Evolutionary conservation across 1,284 basidiomycete species (phyloP).

Genomic region (Neolentinus lepideus): DNA sequence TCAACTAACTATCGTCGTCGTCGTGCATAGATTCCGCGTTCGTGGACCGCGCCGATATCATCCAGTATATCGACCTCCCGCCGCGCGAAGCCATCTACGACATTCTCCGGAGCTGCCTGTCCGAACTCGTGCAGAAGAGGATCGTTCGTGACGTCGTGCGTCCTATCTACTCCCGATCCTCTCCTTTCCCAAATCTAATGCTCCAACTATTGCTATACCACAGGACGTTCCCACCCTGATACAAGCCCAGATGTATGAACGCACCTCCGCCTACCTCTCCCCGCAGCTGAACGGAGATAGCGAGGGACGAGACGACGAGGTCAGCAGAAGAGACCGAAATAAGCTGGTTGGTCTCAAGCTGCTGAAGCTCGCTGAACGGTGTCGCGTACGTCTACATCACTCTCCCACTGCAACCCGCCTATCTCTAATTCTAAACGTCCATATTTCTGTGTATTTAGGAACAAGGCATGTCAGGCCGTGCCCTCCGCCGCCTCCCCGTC

Average conservation of each 20-base stretch:
- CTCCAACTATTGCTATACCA: slow-evolving; percentile 1
- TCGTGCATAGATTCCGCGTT: slow-evolving; percentile 77
- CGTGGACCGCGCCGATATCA: slow-evolving; percentile 94
- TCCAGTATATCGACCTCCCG: slow-evolving; percentile 91
- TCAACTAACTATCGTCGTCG: background rate
- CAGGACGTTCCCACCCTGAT: slow-evolving; percentile 59
- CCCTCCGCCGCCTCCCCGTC: slow-evolving; percentile 85
- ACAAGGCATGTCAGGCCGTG: slow-evolving; percentile 85
- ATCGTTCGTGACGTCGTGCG: slow-evolving; percentile 59
- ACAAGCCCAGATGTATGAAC: slow-evolving; percentile 53
- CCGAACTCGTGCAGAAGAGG: slow-evolving; percentile 71
- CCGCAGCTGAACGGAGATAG: slow-evolving; percentile 3
- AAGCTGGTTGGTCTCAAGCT: slow-evolving; percentile 41
- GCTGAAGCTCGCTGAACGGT: slow-evolving; percentile 61
- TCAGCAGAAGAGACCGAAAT: background rate
- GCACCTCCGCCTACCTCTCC: slow-evolving; percentile 19
- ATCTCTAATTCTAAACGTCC: background rate
- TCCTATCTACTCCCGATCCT: slow-evolving; percentile 9
- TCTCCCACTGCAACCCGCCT: background rate
- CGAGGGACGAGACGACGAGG: background rate
- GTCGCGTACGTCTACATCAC: slow-evolving; percentile 50
- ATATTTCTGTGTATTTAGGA: slow-evolving; percentile 25
- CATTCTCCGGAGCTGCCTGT: slow-evolving; percentile 81
- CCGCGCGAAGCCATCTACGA: slow-evolving; percentile 89
- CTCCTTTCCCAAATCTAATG: slow-evolving; percentile 2